phyloP scores from a whole-genome alignment of 371 early-diverging fungal species.

The Mortierella polycephala region DNA sequence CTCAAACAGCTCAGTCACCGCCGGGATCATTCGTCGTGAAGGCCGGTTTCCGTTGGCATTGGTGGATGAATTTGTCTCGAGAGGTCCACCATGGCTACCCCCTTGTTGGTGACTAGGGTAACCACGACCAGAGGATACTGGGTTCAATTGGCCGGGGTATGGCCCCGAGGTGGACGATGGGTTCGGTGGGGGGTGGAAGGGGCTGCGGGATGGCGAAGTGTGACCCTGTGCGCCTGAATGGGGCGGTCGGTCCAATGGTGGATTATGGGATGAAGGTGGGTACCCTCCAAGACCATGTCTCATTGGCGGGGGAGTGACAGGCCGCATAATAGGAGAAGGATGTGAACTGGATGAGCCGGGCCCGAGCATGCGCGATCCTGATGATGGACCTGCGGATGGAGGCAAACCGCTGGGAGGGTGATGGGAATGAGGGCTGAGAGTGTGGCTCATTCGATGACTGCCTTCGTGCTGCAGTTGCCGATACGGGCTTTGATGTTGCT shows the following conservation, averaged over 20 bases:
- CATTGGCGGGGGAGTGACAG: constrained; percentile 25
- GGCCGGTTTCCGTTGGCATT: constrained; percentile 8
- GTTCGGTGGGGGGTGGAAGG: constrained; percentile 12
- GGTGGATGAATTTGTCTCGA: constrained; percentile 4
- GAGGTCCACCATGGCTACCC: neutral
- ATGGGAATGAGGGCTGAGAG: constrained; percentile 14
- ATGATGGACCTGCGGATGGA: constrained; percentile 13
- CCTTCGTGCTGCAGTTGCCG: neutral
- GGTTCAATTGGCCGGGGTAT: constrained; percentile 9
- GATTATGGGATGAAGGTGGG: constrained; percentile 7
- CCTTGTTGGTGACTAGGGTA: neutral
- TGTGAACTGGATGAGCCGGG: constrained; percentile 13
- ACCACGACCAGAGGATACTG: constrained; percentile 13
- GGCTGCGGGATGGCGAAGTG: constrained; percentile 8
- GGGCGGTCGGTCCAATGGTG: constrained; percentile 15
- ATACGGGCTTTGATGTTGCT: constrained; percentile 3
- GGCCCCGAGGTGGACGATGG: constrained; percentile 4
- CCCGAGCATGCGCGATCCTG: constrained; percentile 13
- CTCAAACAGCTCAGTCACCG: constrained; percentile 49
- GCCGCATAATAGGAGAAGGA: constrained; percentile 13
- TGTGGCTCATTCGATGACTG: constrained; percentile 13
- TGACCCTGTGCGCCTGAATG: constrained; percentile 16
- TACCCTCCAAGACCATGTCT: constrained; percentile 20
- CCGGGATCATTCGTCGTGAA: constrained; percentile 40
- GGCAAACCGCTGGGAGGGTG: constrained; percentile 19